Percentiles rank a stretch among this genome's conserved stretches.
Conservation (phyloP, 371 early-diverging fungal genomes). For the Zancudomyces culisetae region DNA sequence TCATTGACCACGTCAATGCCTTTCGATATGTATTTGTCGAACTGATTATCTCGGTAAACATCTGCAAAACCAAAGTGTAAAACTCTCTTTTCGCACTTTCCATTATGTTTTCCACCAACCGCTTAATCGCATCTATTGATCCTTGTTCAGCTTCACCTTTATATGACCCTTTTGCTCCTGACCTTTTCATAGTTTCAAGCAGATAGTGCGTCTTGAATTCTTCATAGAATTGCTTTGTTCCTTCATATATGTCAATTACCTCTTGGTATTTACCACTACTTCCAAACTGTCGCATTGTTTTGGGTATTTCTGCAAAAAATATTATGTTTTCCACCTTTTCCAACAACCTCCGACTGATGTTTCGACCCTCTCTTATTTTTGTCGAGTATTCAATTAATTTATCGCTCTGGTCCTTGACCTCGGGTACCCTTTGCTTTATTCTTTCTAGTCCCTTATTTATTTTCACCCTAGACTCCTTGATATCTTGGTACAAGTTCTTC, state of each 20-base stretch:
- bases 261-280: neutral
- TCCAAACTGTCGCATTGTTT: neutral
- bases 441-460: neutral
- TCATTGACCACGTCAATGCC: neutral
- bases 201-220: neutral
- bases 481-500: neutral
- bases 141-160: neutral
- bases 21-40: neutral
- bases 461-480: neutral
- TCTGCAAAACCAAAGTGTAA: neutral
- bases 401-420: neutral
- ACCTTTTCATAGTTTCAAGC: neutral
- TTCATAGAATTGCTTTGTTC: neutral
- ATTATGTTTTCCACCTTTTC: neutral
- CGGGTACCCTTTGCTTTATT: neutral
- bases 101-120: neutral
- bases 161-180: neutral
- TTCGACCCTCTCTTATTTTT: neutral
- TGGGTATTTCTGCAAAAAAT: neutral
- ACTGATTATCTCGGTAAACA: neutral
- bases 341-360: neutral
- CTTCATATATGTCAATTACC: neutral
- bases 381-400: no score
- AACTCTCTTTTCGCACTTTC: neutral
- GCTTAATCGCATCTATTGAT: neutral